Evolutionary conservation across 805 yeast species (phyloP).

Genomic region (Isabelozyma rhagii): DNA sequence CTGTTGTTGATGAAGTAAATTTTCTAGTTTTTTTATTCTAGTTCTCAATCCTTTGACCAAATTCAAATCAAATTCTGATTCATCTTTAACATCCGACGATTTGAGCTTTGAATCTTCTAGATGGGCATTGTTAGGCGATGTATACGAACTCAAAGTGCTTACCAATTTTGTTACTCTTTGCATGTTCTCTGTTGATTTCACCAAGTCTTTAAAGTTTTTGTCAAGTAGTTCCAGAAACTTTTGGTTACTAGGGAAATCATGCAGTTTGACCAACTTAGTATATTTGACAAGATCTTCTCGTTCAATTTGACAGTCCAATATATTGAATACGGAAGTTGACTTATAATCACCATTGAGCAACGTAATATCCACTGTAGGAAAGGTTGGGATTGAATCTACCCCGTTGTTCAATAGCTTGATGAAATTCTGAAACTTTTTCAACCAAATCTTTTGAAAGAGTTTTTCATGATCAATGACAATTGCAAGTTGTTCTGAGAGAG

Average conservation of each 20-base stretch:
- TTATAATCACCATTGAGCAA: constrained; percentile 19
- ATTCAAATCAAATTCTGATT: constrained; percentile 32
- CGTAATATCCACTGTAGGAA: constrained; percentile 36
- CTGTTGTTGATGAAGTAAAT: constrained; percentile 70
- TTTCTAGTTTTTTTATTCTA: constrained; percentile 75
- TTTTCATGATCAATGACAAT: constrained; percentile 55
- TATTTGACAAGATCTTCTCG: constrained; percentile 31
- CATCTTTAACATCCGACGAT: constrained; percentile 13
- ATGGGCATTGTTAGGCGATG: constrained; percentile 13
- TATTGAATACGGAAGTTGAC: constrained; percentile 16
- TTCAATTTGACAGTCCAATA: constrained; percentile 34
- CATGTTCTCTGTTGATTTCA: constrained; percentile 37
- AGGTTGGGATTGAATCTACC: constrained; percentile 8
- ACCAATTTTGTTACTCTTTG: constrained; percentile 30
- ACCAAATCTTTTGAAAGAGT: constrained; percentile 58
- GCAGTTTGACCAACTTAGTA: constrained; percentile 20
- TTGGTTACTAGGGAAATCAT: constrained; percentile 13
- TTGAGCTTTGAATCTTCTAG: constrained; percentile 6
- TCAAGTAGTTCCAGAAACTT: constrained; percentile 39
- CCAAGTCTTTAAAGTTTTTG: constrained; percentile 44
- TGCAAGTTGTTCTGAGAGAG: constrained; percentile 57
- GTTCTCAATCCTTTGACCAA: constrained; percentile 61
- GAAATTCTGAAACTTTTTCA: constrained; percentile 52
- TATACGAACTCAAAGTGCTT: constrained; percentile 25
- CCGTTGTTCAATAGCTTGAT: constrained; percentile 15